Percentiles rank a stretch among this genome's conserved stretches.
phyloP scores from a whole-genome alignment of 208 protist species.

The Trypanosoma scelopori region DNA sequence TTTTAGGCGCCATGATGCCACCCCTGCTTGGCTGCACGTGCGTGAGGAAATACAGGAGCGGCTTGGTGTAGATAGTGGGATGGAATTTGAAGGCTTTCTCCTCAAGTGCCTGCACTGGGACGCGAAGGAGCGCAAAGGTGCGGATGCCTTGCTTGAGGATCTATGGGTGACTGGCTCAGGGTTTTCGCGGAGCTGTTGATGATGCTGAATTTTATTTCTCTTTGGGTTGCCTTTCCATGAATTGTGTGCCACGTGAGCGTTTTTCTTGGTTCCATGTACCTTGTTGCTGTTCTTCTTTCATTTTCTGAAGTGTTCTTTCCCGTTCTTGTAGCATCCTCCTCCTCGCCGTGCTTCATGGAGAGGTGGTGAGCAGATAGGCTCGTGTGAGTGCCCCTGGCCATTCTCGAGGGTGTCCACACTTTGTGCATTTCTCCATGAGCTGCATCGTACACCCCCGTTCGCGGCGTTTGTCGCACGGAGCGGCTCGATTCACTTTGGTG shows the following conservation, averaged over 20 bases:
- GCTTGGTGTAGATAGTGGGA: constrained; percentile 34
- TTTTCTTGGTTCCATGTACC: neutral
- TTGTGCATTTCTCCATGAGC: constrained; percentile 43
- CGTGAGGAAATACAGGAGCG: constrained; percentile 30
- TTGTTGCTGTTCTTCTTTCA: neutral
- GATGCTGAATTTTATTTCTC: neutral
- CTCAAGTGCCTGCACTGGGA: constrained; percentile 57
- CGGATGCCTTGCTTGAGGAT: constrained; percentile 34
- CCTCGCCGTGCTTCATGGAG: neutral
- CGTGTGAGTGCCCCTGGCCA: constrained; percentile 9
- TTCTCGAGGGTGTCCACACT: constrained; percentile 30
- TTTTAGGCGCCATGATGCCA: constrained; percentile 31
- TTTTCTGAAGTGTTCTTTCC: constrained; percentile 1
- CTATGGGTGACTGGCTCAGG: constrained; percentile 35
- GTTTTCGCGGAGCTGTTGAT: neutral
- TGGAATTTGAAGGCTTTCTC: constrained; percentile 45
- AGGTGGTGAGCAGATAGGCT: neutral
- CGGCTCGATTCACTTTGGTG: constrained; percentile 29
- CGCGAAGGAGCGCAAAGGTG: constrained; percentile 35
- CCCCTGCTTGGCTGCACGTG: constrained; percentile 40
- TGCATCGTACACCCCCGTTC: constrained; percentile 53
- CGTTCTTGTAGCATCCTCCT: neutral
- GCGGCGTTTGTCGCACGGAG: constrained; percentile 36
- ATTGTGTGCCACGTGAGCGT: neutral
- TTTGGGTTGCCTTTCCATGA: neutral